A percentile compares a stretch with the other conserved stretches of the same genome.
Conservation (phyloP, 108 stramenopile species). For the Discostella stelligeroides region DNA sequence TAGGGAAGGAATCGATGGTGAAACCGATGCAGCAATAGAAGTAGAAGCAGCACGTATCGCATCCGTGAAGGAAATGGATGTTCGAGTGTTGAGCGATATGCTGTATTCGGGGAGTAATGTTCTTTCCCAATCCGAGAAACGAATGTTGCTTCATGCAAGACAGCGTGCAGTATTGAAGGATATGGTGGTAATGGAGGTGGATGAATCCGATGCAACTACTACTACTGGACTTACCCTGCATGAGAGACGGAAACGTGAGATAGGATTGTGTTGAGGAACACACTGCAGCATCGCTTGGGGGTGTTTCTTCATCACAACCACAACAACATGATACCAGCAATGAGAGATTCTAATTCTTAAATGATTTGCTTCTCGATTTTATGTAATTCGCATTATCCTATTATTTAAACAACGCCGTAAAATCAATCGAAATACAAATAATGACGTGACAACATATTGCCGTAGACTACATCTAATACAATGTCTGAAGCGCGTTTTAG, state of each 20-base stretch:
- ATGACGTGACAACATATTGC: too few species aligned
- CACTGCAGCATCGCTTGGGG: too few species aligned
- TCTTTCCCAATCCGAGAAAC: slow-evolving; percentile 18
- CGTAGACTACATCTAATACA: too few species aligned
- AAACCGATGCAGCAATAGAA: too few species aligned
- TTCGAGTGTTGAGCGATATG: slow-evolving; percentile 38
- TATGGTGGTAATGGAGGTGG: not conserved
- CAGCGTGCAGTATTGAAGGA: slow-evolving; percentile 5
- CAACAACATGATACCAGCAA: too few species aligned
- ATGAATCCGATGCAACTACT: not conserved
- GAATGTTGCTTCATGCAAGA: slow-evolving; percentile 30
- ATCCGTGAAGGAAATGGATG: slow-evolving; percentile 29
- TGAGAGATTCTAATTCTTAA: too few species aligned
- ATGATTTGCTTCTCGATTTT: too few species aligned
- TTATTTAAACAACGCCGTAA: too few species aligned
- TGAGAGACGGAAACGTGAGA: slow-evolving; percentile 19
- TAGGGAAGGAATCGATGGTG: not conserved
- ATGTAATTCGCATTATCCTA: too few species aligned
- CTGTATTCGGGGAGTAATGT: slow-evolving; percentile 20
- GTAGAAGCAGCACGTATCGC: not conserved
- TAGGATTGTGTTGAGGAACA: slow-evolving; percentile 24
- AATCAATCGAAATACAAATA: too few species aligned
- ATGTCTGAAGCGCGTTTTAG: too few species aligned
- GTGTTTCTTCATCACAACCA: too few species aligned
- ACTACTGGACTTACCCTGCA: slow-evolving; percentile 16